phyloP scores from a whole-genome alignment of 148 eudicot species.

The Euryodendron excelsum region DNA sequence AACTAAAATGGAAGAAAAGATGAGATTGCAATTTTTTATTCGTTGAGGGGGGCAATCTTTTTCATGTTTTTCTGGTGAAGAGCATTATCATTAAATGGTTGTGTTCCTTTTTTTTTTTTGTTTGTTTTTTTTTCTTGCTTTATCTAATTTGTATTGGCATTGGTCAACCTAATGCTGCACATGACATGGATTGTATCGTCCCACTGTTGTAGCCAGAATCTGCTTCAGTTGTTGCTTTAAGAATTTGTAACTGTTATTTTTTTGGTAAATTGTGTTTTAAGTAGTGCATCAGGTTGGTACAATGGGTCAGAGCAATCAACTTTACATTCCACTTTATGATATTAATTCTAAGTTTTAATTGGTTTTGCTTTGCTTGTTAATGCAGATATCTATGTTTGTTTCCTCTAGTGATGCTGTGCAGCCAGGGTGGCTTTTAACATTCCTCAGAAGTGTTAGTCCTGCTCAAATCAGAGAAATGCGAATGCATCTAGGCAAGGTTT shows the following conservation, averaged over 20 bases:
- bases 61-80: not conserved
- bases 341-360: not conserved
- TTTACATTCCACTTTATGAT: not conserved
- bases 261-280: not conserved
- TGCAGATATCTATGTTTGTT: conserved; percentile 88
- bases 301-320: not conserved
- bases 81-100: not conserved
- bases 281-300: not conserved
- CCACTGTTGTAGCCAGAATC: conserved; percentile 9
- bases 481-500: conserved; percentile 74
- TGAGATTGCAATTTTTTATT: not conserved
- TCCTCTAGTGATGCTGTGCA: conserved; percentile 83
- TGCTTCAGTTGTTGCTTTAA: not conserved
- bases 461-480: conserved; percentile 61
- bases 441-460: conserved; percentile 58
- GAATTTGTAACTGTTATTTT: not conserved
- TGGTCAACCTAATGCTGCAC: not conserved
- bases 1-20: not conserved
- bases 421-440: conserved; percentile 76
- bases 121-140: not conserved
- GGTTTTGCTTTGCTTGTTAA: not conserved
- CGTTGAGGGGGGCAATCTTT: not conserved
- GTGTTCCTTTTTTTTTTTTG: not conserved
- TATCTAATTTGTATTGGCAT: not conserved
- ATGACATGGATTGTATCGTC: not conserved